Evolutionary conservation across 371 early-diverging fungal species (phyloP).

Genomic region (Parasitella parasitica): DNA sequence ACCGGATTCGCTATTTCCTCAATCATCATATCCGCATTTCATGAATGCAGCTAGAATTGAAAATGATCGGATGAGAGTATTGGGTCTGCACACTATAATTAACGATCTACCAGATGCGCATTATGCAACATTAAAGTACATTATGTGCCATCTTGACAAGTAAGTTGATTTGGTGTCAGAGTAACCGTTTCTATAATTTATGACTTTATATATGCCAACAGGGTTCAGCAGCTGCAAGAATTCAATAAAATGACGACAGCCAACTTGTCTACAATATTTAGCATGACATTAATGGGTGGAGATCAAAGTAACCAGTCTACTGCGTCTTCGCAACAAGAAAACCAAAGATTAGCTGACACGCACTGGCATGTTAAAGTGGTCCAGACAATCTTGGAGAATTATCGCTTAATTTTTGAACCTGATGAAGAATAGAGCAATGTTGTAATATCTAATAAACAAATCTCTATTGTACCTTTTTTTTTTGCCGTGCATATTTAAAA

Average conservation of each 20-base stretch:
- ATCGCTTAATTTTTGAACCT: slow-evolving; percentile 60
- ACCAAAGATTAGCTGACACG: slow-evolving; percentile 52
- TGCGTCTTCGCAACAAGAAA: slow-evolving; percentile 28
- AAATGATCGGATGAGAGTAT: slow-evolving; percentile 59
- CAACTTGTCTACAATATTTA: slow-evolving; percentile 89
- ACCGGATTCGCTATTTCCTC: slow-evolving; percentile 83
- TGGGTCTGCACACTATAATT: slow-evolving; percentile 63
- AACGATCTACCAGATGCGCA: slow-evolving; percentile 78
- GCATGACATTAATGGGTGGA: slow-evolving; percentile 81
- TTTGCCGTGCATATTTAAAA: too few species aligned
- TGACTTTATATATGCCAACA: slow-evolving; percentile 11
- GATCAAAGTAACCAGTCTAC: slow-evolving; percentile 16
- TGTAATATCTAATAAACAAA: background rate
- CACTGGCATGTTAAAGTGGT: slow-evolving; percentile 59
- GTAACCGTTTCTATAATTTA: background rate
- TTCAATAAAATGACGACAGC: slow-evolving; percentile 85
- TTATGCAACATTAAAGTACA: slow-evolving; percentile 72
- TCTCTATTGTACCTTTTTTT: background rate
- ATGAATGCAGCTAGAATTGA: slow-evolving; percentile 63
- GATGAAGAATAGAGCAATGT: slow-evolving; percentile 36
- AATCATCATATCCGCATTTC: slow-evolving; percentile 60
- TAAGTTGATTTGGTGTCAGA: slow-evolving; percentile 15
- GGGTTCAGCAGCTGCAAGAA: slow-evolving; percentile 72
- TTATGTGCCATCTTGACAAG: slow-evolving; percentile 78
- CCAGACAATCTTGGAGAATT: slow-evolving; percentile 62